Evolutionary conservation across 305 asterid species (phyloP).

Genomic region (Fraxinus paxiana): DNA sequence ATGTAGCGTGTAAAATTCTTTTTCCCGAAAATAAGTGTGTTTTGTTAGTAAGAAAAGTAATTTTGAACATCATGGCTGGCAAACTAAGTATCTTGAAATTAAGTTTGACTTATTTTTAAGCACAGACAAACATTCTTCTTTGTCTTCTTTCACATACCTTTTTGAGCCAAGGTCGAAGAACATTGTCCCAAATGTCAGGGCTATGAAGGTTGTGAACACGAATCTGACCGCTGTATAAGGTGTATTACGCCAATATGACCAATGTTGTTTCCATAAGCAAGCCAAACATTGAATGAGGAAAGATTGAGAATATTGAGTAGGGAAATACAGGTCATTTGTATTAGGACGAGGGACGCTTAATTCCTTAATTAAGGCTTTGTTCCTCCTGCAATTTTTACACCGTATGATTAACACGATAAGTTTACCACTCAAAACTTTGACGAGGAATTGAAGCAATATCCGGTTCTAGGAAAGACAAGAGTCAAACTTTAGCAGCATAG

Average conservation of each 20-base stretch:
- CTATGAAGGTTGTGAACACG: conserved; percentile 46
- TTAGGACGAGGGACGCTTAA: conserved; percentile 45
- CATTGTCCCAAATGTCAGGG: conserved; percentile 50
- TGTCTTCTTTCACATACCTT: conserved; percentile 29
- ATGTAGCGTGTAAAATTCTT: neutral
- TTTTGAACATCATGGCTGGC: neutral
- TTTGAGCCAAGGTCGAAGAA: conserved; percentile 59
- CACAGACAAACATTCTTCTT: neutral
- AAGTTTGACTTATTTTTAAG: neutral
- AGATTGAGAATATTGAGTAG: conserved; percentile 43
- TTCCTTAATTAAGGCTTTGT: conserved; percentile 49
- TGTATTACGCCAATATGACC: conserved; percentile 60
- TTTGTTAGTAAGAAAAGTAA: neutral
- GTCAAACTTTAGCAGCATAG: neutral
- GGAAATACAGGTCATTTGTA: conserved; percentile 38
- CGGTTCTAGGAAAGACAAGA: neutral
- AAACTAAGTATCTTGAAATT: neutral
- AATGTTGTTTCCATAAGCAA: conserved; percentile 61
- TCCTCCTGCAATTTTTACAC: conserved; percentile 34
- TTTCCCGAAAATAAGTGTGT: neutral
- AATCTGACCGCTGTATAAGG: conserved; percentile 58
- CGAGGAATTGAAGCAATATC: neutral
- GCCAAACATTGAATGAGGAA: conserved; percentile 48
- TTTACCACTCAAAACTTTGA: neutral
- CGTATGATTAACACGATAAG: neutral